Evolutionary conservation across 2,329 filamentous ascomycete species (phyloP).

Genomic region (Eutypella sp.): DNA sequence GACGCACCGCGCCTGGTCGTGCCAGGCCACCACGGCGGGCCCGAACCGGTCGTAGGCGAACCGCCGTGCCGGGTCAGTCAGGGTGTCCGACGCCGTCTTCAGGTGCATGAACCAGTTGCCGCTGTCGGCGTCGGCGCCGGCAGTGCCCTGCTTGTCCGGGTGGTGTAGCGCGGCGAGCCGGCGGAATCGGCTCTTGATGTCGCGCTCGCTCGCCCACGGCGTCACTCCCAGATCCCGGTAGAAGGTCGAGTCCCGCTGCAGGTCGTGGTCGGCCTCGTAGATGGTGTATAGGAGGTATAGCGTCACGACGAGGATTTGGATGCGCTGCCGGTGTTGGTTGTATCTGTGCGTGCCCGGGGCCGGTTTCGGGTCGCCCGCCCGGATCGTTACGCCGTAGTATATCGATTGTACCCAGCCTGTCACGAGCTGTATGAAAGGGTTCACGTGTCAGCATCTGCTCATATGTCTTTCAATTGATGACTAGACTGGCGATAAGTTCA

Average conservation of each 20-base stretch:
- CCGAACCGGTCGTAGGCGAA: slow-evolving; percentile 92
- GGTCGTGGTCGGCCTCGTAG: slow-evolving; percentile 82
- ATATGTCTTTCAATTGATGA: background rate
- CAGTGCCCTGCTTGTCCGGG: slow-evolving; percentile 69
- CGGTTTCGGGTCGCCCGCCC: slow-evolving; percentile 79
- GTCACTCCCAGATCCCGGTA: slow-evolving; percentile 73
- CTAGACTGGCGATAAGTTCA: background rate
- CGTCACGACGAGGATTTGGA: slow-evolving; percentile 77
- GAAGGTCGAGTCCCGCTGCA: slow-evolving; percentile 67
- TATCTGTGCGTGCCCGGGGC: slow-evolving; percentile 64
- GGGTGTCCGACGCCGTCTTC: slow-evolving; percentile 76
- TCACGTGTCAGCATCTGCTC: slow-evolving; percentile 8
- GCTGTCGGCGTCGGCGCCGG: slow-evolving; percentile 27
- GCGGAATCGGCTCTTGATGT: slow-evolving; percentile 80
- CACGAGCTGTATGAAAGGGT: slow-evolving; percentile 52
- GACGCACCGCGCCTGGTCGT: slow-evolving; percentile 43
- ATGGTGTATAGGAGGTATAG: slow-evolving; percentile 87
- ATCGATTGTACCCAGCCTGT: slow-evolving; percentile 73
- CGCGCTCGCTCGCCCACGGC: slow-evolving; percentile 63
- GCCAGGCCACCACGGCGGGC: slow-evolving; percentile 62
- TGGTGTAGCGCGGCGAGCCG: slow-evolving; percentile 68
- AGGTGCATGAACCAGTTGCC: slow-evolving; percentile 68
- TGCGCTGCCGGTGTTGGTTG: slow-evolving; percentile 69
- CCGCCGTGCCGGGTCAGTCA: slow-evolving; percentile 68
- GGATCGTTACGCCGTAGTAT: slow-evolving; percentile 84